Base-by-base conservation (phyloP, 495 filamentous ascomycete species). In the Lasiosphaeria ovina region DNA sequence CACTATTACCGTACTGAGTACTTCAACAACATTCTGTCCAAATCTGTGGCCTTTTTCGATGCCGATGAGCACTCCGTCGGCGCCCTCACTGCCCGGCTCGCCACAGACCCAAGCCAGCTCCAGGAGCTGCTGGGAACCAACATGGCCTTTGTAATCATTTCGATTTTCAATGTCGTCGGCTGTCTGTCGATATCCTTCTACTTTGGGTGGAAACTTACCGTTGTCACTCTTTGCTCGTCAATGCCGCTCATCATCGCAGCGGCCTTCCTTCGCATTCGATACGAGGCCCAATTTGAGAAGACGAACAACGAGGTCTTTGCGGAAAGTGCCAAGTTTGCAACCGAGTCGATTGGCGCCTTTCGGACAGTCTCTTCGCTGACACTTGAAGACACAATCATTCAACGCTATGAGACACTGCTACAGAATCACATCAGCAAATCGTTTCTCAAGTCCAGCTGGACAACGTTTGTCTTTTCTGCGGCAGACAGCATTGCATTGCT, bases 41-140 rank as follows among this genome's bases (percentile, higher is more conserved):
- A 87, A 60, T 72, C 74, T 1, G 77, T 88, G 4, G 69, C 80
- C 0, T 90, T 82, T 71, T 86, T 84, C 58, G 86, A 87, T 51
- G 68, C 68, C n/a, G 71, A 79, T 24, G 67, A 72, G 31, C 79
- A 80, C 54, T 78, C 78, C 0, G 70, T 79, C 10, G 80, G 80
- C n/a, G 70, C 79, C 6, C 68, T 83, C 33, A 80, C 77, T 0
- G 79, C 78, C 3, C 72, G 77, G 1, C 75, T 89, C 0, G 73
- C 83, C 8, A 84, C 76, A 3, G 82, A 87, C 59, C 81, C 87
- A 0, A 83, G 77, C 31, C 83, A 85, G 48, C 72, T 91, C 0
- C 81, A 89, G 62, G 84, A 88, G 54, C 64, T 89, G 3, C 67
- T 89, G 0, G 83, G 85, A n/a, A 77, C 75, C 6, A 82, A 83